These are phyloP conservation scores for Pythium folliculosum DNA, from an alignment of 352 stramenopile genomes.

Conservation along the genomic window DNA sequence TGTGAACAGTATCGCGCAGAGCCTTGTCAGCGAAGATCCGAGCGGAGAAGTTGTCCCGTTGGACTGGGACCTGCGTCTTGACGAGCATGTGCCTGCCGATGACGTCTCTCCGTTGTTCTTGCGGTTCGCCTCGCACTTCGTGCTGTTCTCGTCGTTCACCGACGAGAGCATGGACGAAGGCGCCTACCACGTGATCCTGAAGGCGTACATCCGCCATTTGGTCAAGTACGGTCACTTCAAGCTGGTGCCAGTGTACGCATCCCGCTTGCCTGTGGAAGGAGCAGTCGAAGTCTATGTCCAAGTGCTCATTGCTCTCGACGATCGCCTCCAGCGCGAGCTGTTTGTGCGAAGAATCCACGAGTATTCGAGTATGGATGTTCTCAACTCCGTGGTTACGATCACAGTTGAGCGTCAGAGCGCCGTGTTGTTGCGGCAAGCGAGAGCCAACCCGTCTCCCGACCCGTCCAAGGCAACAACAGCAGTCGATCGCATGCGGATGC, in stretches of 20 bases:
- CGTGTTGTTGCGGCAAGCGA: constrained; percentile 30
- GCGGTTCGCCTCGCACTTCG: constrained; percentile 81
- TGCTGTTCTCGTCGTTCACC: constrained; percentile 72
- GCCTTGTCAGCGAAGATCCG: constrained; percentile 37
- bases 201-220: constrained; percentile 81
- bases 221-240: constrained; percentile 78
- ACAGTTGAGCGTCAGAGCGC: constrained; percentile 55
- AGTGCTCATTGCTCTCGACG: constrained; percentile 59
- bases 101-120: constrained; percentile 56
- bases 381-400: constrained; percentile 61
- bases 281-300: constrained; percentile 77
- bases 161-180: constrained; percentile 64
- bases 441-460: constrained; percentile 10
- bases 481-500: constrained; percentile 66
- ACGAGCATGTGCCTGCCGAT: constrained; percentile 44
- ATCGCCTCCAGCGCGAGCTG: constrained; percentile 64
- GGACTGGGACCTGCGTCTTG: constrained; percentile 69
- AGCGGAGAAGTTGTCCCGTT: constrained; percentile 41
- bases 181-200: constrained; percentile 77
- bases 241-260: constrained; percentile 75
- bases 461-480: constrained; percentile 33
- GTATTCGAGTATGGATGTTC: constrained; percentile 61
- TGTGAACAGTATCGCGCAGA: constrained; percentile 63
- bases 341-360: constrained; percentile 70
- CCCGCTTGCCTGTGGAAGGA: constrained; percentile 57